A percentile compares a stretch with the other conserved stretches of the same genome.
Conservation (phyloP, 345 rosid genomes). For the Lepidium africanum region DNA sequence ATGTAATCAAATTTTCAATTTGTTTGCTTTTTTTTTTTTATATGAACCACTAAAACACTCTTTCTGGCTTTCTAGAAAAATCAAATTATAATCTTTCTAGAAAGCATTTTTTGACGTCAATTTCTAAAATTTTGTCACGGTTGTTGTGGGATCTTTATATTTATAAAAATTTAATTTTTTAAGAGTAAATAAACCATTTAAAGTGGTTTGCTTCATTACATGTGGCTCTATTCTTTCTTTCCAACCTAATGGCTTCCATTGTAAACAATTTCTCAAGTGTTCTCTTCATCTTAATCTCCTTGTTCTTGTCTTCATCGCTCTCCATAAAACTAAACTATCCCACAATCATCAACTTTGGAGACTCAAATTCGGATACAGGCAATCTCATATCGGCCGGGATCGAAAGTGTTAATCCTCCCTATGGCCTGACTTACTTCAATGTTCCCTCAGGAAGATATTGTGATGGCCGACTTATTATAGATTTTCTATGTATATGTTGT, state of each 20-base stretch:
- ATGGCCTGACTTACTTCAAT: constrained; percentile 59
- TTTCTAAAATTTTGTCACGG: background rate
- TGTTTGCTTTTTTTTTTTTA: no score
- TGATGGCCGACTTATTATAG: constrained; percentile 71
- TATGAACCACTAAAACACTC: no score
- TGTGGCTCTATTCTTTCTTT: background rate
- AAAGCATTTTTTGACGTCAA: no score
- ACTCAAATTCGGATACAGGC: constrained; percentile 90
- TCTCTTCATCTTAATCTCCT: constrained; percentile 26
- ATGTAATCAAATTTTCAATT: no score
- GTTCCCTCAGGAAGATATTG: constrained; percentile 75
- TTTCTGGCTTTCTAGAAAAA: no score
- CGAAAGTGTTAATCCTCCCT: constrained; percentile 51
- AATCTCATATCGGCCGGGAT: constrained; percentile 65
- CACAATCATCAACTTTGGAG: constrained; percentile 80
- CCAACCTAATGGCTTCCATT: constrained; percentile 16
- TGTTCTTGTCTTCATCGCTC: constrained; percentile 29
- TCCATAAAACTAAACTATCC: constrained; percentile 54
- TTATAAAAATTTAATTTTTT: background rate
- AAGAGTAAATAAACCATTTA: background rate
- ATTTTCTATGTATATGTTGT: constrained; percentile 56
- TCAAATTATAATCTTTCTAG: no score
- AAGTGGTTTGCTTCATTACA: background rate
- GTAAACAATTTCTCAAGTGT: background rate
- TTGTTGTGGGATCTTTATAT: background rate